These are phyloP conservation scores for Phlebiopsis gigantea DNA, from an alignment of 768 basidiomycete genomes.

Conservation along the genomic window DNA sequence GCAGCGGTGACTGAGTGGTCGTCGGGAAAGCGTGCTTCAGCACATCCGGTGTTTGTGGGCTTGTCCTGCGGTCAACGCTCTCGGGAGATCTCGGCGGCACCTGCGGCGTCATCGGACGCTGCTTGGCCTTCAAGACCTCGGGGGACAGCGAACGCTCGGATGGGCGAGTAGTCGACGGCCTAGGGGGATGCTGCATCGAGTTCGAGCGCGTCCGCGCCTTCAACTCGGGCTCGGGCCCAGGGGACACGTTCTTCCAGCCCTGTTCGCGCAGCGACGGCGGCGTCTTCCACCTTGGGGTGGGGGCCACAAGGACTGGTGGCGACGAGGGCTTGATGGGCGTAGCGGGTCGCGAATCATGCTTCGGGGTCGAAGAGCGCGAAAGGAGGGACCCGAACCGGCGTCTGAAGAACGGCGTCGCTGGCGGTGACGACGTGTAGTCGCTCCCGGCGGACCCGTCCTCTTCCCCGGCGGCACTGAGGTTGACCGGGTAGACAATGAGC, in stretches of 20 bases:
- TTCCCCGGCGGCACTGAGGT: neutral
- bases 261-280: conserved; percentile 1
- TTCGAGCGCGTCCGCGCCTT: neutral
- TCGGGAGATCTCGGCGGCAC: neutral
- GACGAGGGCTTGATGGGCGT: neutral
- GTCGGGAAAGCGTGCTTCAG: neutral
- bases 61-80: neutral
- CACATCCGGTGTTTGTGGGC: neutral
- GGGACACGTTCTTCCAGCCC: conserved; percentile 2
- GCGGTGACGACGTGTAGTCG: conserved; percentile 4
- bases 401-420: neutral
- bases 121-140: neutral
- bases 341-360: neutral
- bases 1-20: neutral
- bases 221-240: neutral
- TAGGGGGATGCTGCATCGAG: neutral
- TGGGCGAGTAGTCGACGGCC: neutral
- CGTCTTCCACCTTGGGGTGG: conserved; percentile 1
- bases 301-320: neutral
- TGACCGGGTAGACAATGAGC: neutral
- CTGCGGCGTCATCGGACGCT: conserved; percentile 5
- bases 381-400: conserved; percentile 2
- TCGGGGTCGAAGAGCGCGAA: conserved; percentile 3
- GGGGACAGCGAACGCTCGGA: neutral
- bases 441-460: neutral